phyloP scores from a whole-genome alignment of 441 rosid species.

The Theobroma grandiflorum region DNA sequence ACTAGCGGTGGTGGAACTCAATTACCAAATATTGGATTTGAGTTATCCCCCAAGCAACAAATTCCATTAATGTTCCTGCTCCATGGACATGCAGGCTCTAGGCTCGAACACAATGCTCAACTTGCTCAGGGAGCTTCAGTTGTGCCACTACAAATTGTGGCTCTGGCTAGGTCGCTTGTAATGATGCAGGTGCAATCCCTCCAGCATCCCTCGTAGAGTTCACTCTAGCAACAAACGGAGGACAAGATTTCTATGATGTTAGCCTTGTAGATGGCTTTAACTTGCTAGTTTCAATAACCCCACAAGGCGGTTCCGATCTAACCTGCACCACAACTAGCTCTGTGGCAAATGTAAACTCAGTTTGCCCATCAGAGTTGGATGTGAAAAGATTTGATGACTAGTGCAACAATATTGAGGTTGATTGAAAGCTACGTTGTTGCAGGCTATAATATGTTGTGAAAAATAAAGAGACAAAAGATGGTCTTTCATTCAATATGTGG shows the following conservation, averaged over 20 bases:
- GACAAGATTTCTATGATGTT: slow-evolving; percentile 39
- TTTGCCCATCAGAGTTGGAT: slow-evolving; percentile 46
- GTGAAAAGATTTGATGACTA: slow-evolving; percentile 18
- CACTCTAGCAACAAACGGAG: slow-evolving; percentile 27
- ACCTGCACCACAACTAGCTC: slow-evolving; percentile 39
- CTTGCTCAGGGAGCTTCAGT: slow-evolving; percentile 24
- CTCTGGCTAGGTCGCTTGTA: slow-evolving; percentile 41
- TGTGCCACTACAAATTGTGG: slow-evolving; percentile 43
- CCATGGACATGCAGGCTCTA: too few species aligned
- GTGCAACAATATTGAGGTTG: too few species aligned
- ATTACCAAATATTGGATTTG: slow-evolving; percentile 37
- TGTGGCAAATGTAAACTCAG: slow-evolving; percentile 35
- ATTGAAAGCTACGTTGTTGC: too few species aligned
- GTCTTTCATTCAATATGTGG: too few species aligned
- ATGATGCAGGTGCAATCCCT: slow-evolving; percentile 28
- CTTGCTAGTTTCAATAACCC: slow-evolving; percentile 39
- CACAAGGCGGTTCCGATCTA: slow-evolving; percentile 28
- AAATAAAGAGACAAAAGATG: too few species aligned
- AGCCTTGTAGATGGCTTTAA: slow-evolving; percentile 56
- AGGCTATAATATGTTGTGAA: too few species aligned
- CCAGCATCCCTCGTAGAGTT: slow-evolving; percentile 40
- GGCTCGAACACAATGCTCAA: too few species aligned
- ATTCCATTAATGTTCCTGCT: background rate
- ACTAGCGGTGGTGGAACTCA: slow-evolving; percentile 25
- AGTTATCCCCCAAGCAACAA: slow-evolving; percentile 28